phyloP scores from a whole-genome alignment of 768 basidiomycete species.

The Strobilomyces confusus region DNA sequence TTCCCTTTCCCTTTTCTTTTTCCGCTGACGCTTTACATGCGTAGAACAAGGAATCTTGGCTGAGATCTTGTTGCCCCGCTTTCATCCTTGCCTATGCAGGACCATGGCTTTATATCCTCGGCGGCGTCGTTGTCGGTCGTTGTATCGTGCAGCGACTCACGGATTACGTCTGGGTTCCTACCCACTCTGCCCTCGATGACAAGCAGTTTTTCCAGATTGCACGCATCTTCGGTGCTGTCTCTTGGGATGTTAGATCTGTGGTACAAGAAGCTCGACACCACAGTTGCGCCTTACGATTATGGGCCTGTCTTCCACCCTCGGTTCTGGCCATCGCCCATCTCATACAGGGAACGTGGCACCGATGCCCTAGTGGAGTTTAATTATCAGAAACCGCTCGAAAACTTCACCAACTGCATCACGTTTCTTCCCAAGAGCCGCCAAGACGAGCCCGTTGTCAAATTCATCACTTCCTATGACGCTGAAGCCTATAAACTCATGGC shows the following conservation, averaged over 20 bases:
- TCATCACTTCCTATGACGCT: too few species aligned
- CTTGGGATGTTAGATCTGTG: conserved; percentile 13
- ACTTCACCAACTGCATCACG: too few species aligned
- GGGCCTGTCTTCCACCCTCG: too few species aligned
- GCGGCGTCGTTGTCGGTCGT: conserved; percentile 26
- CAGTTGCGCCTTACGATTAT: too few species aligned
- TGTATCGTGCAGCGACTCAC: conserved; percentile 28
- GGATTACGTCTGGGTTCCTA: neutral
- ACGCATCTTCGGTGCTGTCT: neutral
- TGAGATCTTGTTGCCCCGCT: conserved; percentile 26
- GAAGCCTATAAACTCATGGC: too few species aligned
- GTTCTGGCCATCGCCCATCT: too few species aligned
- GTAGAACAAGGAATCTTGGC: conserved; percentile 9
- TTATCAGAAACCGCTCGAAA: too few species aligned
- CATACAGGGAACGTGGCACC: too few species aligned
- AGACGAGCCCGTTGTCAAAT: too few species aligned
- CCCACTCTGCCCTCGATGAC: neutral
- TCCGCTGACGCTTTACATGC: neutral
- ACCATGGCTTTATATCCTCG: conserved; percentile 32
- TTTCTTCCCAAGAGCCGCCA: too few species aligned
- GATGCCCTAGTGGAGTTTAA: too few species aligned
- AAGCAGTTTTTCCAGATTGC: neutral
- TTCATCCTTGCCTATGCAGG: conserved; percentile 20
- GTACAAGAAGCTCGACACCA: conserved; percentile 11
- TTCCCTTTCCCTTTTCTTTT: neutral